Evolutionary conservation across 768 basidiomycete species (phyloP).

Genomic region (Pulveroboletus frians): DNA sequence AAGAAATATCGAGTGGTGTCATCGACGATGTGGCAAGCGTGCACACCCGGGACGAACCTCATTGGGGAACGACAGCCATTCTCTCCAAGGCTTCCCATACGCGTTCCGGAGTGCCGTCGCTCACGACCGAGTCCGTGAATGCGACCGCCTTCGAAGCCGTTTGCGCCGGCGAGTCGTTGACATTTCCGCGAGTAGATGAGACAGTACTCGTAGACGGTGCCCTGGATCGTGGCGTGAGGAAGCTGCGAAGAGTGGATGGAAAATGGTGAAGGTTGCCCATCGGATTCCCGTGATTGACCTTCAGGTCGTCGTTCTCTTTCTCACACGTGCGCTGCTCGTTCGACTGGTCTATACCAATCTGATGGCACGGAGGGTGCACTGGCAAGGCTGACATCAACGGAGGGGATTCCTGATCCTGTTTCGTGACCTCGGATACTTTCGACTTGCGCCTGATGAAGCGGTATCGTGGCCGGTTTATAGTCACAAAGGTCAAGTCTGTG

Average conservation of each 20-base stretch:
- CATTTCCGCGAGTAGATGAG: slow-evolving; percentile 4
- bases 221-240: slow-evolving; percentile 15
- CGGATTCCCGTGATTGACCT: neutral
- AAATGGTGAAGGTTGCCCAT: neutral
- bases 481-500: slow-evolving; percentile 21
- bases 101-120: slow-evolving; percentile 4
- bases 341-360: neutral
- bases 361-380: neutral
- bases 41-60: neutral
- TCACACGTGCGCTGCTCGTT: neutral
- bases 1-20: neutral
- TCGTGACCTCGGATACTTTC: slow-evolving; percentile 1
- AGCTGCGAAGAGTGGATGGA: slow-evolving; percentile 6
- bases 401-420: neutral
- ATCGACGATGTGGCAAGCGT: neutral
- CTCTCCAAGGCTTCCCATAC: slow-evolving; percentile 22
- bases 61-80: slow-evolving; percentile 21
- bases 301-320: slow-evolving; percentile 4
- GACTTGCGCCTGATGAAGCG: slow-evolving; percentile 12
- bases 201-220: slow-evolving; percentile 22
- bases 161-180: neutral
- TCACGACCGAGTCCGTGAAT: neutral
- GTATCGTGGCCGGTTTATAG: slow-evolving; percentile 19
- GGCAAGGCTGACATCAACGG: neutral
- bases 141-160: neutral